Evolutionary conservation across 1,284 basidiomycete species (phyloP), one percentile per base, ranked within the genome.

Genomic region (Coniferiporia sulphurascens): DNA sequence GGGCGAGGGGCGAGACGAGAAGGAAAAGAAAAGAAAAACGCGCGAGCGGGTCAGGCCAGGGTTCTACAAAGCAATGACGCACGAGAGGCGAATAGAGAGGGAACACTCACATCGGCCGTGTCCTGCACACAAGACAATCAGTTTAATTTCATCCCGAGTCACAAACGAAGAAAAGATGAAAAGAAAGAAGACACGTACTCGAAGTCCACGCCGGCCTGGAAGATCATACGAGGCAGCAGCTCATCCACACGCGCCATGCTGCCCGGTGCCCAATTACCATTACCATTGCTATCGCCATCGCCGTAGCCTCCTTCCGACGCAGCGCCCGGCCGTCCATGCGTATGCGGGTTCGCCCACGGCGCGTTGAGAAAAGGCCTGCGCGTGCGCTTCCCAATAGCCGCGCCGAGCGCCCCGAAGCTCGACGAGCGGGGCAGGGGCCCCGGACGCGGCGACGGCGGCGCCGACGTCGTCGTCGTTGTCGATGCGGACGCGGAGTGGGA

Each of bases 191-290:
- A 36, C 35, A 74, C 79, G 66, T 66, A 92, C 89, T 93, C 91
- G 67, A 84, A 92, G 73, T 93, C 91, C 57, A 93, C 88, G 1
- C 91, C 91, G 43, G 91, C 91, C 69, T 93, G 91, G 65, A 90
- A 92, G 54, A 93, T 90, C 73, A 93, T 76, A 68, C 76, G 83
- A 38, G 74, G 70, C 74, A 93, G 83, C 41, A 88, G 81, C 17
- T 86, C 80, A 67, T 89, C 83, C 15, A 88, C 72, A 59, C 73
- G 73, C 50, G 74, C 72, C 61, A 68, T 70, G 5, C 27, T 27
- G 27, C 27, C 27, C 44, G n/a, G n/a, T n/a, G 74, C 77, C 61
- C 72, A 68, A 3, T 65, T 62, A 43, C 70, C 69, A 50, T 52
- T 17, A 48, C 59, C 19, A 34, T 58, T 27, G 27, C 27, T 27